Evolutionary conservation across 352 stramenopile genomes (phyloP).

Genomic region (Phytophthora colocasiae): DNA sequence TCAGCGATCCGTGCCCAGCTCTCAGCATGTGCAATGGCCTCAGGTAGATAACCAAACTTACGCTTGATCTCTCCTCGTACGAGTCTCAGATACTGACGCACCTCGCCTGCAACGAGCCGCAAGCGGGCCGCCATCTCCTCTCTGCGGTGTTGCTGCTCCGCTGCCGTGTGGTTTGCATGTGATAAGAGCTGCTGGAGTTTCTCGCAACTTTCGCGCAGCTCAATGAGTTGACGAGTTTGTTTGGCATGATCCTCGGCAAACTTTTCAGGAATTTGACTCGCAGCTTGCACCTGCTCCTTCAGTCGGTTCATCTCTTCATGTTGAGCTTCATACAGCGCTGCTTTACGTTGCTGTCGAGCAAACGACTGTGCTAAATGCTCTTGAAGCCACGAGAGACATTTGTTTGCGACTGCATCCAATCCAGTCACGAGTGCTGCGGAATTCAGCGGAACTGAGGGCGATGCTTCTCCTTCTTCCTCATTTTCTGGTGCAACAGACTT

Average conservation of each 20-base stretch:
- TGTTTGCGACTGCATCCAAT: constrained; percentile 52
- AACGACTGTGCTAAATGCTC: constrained; percentile 57
- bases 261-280: constrained; percentile 25
- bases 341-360: constrained; percentile 51
- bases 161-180: constrained; percentile 18
- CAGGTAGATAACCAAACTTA: constrained; percentile 83
- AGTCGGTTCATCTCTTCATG: constrained; percentile 55
- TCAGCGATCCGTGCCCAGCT: constrained; percentile 68
- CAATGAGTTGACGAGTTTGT: constrained; percentile 31
- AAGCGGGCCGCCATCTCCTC: constrained; percentile 54
- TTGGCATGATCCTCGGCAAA: constrained; percentile 43
- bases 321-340: constrained; percentile 53
- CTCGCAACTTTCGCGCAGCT: constrained; percentile 37
- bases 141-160: constrained; percentile 37
- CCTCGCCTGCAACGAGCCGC: constrained; percentile 58
- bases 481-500: constrained; percentile 3
- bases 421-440: constrained; percentile 45
- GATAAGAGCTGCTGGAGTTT: constrained; percentile 26
- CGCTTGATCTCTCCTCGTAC: constrained; percentile 78
- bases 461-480: constrained; percentile 6
- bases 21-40: constrained; percentile 72
- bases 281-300: constrained; percentile 36
- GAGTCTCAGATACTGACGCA: constrained; percentile 74
- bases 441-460: constrained; percentile 11
- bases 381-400: constrained; percentile 66